These are phyloP conservation scores for Mesembryanthemum crystallinum DNA, from an alignment of 148 eudicot species.

Conservation along the genomic window DNA sequence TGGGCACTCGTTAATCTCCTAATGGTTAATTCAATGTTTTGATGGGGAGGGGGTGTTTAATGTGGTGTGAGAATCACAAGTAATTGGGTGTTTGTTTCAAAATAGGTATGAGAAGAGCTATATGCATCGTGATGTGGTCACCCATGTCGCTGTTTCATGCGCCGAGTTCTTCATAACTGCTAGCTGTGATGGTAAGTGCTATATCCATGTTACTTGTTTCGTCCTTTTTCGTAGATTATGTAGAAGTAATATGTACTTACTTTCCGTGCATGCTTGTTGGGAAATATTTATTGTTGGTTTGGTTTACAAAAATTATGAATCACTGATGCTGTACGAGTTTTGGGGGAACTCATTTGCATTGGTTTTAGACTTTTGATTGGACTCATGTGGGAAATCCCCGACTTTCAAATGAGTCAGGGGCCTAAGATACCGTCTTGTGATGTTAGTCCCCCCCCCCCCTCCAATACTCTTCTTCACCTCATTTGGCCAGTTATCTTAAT, in stretches of 20 bases:
- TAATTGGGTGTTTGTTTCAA: slow-evolving; percentile 7
- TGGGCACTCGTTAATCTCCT: no score
- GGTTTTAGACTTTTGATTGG: not conserved
- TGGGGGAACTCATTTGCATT: not conserved
- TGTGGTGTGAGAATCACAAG: not conserved
- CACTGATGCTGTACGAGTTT: not conserved
- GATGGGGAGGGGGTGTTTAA: not conserved
- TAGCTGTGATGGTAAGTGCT: slow-evolving; percentile 79
- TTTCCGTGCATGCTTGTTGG: not conserved
- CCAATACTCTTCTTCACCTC: not conserved
- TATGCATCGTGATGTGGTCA: slow-evolving; percentile 97
- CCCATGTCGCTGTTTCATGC: slow-evolving; percentile 86
- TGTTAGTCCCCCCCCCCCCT: not conserved
- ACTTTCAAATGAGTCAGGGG: no score
- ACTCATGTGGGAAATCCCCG: no score
- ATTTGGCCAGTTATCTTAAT: not conserved
- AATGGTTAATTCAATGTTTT: not conserved
- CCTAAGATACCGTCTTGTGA: not conserved
- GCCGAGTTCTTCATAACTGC: slow-evolving; percentile 96
- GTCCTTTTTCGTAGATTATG: not conserved
- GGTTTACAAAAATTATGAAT: not conserved
- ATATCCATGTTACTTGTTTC: not conserved
- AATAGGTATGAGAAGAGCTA: slow-evolving; percentile 96
- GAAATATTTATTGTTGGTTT: not conserved
- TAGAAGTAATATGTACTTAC: not conserved